Conservation (phyloP, 805 yeast genomes). For the Teunomyces cretensis region DNA sequence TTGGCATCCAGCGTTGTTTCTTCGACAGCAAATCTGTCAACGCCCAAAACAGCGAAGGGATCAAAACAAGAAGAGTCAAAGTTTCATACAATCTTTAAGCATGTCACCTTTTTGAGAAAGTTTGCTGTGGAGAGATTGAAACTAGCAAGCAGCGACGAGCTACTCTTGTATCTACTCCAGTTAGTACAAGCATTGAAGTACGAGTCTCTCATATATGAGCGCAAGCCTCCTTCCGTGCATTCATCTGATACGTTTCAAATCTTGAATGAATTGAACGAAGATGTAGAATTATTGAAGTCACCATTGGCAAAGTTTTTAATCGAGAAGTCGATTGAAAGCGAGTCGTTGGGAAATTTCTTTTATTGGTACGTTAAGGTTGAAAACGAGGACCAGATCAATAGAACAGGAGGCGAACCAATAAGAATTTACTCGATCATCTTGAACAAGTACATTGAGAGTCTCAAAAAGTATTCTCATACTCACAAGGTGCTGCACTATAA, state of each 20-base stretch:
- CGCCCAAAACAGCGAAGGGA: constrained; percentile 7
- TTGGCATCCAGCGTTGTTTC: constrained; percentile 16
- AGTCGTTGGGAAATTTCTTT: constrained; percentile 72
- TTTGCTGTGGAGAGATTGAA: constrained; percentile 85
- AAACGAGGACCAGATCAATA: constrained; percentile 56
- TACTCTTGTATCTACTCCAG: constrained; percentile 80
- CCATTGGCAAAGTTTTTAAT: constrained; percentile 77
- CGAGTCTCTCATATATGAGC: constrained; percentile 45
- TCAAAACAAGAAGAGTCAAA: constrained; percentile 26
- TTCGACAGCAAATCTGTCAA: background rate
- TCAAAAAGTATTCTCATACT: constrained; percentile 26
- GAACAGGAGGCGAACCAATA: constrained; percentile 14
- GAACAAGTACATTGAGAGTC: constrained; percentile 41
- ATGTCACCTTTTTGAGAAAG: constrained; percentile 65
- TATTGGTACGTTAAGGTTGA: constrained; percentile 94
- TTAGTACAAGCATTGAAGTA: constrained; percentile 88
- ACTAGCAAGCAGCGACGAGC: constrained; percentile 75
- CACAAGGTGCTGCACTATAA: constrained; percentile 34
- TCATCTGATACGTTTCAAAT: constrained; percentile 16
- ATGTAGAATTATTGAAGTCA: constrained; percentile 35
- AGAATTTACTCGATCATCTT: constrained; percentile 34
- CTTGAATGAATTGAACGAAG: constrained; percentile 17
- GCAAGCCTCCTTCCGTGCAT: constrained; percentile 7
- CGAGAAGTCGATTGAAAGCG: constrained; percentile 64
- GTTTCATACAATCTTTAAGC: constrained; percentile 29